These are phyloP conservation scores for Pascua sp. DNA, from an alignment of 1,284 basidiomycete species.

Conservation along the genomic window DNA sequence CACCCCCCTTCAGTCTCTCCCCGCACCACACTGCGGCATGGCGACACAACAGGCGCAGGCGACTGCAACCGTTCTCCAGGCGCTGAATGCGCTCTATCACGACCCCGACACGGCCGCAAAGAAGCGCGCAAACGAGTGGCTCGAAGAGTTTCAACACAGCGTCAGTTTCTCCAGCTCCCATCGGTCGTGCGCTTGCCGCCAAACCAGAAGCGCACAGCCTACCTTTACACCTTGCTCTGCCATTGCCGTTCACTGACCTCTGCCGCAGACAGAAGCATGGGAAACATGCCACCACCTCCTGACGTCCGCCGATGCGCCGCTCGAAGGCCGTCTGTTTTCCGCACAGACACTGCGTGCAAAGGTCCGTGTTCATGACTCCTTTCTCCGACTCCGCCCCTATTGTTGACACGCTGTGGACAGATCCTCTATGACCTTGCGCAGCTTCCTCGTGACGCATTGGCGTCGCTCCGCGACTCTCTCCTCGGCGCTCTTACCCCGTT, in stretches of 20 bases:
- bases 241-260: no score
- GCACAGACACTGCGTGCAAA: conserved; percentile 96
- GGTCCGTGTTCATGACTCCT: conserved; percentile 54
- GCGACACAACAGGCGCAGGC: conserved; percentile 24
- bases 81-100: conserved; percentile 55
- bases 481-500: conserved; percentile 66
- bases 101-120: conserved; percentile 76
- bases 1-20: conserved; percentile 1
- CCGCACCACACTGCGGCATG: conserved; percentile 10
- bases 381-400: background rate
- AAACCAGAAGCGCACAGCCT: background rate
- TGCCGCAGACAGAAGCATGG: conserved; percentile 85
- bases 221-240: no score
- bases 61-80: conserved; percentile 43
- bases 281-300: conserved; percentile 87
- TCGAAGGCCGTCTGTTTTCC: conserved; percentile 84
- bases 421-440: conserved; percentile 93
- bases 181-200: background rate
- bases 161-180: conserved; percentile 58
- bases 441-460: conserved; percentile 67
- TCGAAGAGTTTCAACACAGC: conserved; percentile 94
- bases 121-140: conserved; percentile 81
- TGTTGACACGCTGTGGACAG: conserved; percentile 51
- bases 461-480: conserved; percentile 83
- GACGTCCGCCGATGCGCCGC: conserved; percentile 70